Base-by-base conservation (phyloP, 768 basidiomycete species). In the Collybiopsis luxurians region DNA sequence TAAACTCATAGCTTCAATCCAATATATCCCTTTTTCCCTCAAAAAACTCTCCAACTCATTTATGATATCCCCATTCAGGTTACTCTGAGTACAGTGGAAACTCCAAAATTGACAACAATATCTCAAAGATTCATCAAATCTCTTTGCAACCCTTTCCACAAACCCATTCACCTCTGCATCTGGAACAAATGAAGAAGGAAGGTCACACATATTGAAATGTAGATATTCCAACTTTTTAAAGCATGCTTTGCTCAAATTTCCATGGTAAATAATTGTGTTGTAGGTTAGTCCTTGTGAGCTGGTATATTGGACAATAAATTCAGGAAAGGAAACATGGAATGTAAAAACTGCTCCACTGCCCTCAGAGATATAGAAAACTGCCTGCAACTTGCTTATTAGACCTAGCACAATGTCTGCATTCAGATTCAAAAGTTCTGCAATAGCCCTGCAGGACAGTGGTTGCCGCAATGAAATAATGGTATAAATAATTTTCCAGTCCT, bases 1-100 rank as follows among this genome's bases (percentile, higher is more conserved):
- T 15, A 57, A 10, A 36, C 42, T 57, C 56, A 57, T 57, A 9
- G 42, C 40, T 31, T 57, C 56, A 26, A 57, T 43, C 56, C 56
- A 57, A 38, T 27, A 57, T 17, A 57, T 19, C 13, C 47, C 49
- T 26, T 43, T 51, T 2, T 51, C 13, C 26, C 15, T 57, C 43
- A 46, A n/a, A 15, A 55, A 55, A 1, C 15, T 17, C 9, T 55
- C 27, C 15, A 55, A 10, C 6, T 21, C 30, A 13, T n/a, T 28
- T 9, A 55, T 5, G 17, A 55, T 17, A 6, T 39, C 13, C 45
- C 28, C 43, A 9, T 26, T 4, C 15, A 38, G 23, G 13, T 7
- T 6, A 2, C 17, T 21, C n/a, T 45, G 28, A 5, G n/a, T 3
- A 4, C 51, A 23, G 19, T 57, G 56, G 27, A 9, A n/a, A n/a